A percentile compares a stretch with the other conserved stretches of the same genome.
Evolutionary conservation across 805 yeast genomes (phyloP).

Genomic region (Maudiozyma bulderi): DNA sequence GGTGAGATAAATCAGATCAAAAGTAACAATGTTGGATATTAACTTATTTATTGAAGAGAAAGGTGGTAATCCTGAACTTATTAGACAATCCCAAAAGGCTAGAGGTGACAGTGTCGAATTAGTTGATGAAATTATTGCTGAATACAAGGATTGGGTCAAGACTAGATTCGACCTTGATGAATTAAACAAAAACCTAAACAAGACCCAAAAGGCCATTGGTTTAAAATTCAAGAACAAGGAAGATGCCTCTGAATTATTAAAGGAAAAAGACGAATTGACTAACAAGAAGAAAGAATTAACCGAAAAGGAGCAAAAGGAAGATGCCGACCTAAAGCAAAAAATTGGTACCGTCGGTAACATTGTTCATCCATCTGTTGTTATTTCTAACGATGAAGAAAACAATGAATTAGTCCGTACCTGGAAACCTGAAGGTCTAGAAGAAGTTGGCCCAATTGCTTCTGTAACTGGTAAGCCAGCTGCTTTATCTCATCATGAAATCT

Average conservation of each 20-base stretch:
- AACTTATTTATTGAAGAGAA: conserved; percentile 87
- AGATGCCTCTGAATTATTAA: conserved; percentile 77
- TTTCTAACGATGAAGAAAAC: conserved; percentile 80
- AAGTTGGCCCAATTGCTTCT: conserved; percentile 56
- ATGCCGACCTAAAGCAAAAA: conserved; percentile 60
- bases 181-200: conserved; percentile 78
- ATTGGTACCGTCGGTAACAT: conserved; percentile 89
- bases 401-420: conserved; percentile 81
- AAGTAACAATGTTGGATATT: conserved; percentile 73
- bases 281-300: conserved; percentile 59
- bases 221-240: conserved; percentile 88
- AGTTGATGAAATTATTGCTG: conserved; percentile 89
- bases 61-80: conserved; percentile 90
- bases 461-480: conserved; percentile 68
- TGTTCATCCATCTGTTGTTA: conserved; percentile 86
- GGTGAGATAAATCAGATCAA: background rate
- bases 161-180: conserved; percentile 85
- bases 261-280: conserved; percentile 67
- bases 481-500: conserved; percentile 90
- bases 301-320: conserved; percentile 70
- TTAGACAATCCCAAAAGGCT: conserved; percentile 81
- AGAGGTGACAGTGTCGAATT: conserved; percentile 92
- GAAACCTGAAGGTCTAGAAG: conserved; percentile 64
- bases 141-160: conserved; percentile 87
- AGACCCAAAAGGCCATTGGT: conserved; percentile 88